A percentile compares a stretch with the other conserved stretches of the same genome.
Conservation (phyloP, 2,329 filamentous ascomycete species). For the Aureobasidium zeae region DNA sequence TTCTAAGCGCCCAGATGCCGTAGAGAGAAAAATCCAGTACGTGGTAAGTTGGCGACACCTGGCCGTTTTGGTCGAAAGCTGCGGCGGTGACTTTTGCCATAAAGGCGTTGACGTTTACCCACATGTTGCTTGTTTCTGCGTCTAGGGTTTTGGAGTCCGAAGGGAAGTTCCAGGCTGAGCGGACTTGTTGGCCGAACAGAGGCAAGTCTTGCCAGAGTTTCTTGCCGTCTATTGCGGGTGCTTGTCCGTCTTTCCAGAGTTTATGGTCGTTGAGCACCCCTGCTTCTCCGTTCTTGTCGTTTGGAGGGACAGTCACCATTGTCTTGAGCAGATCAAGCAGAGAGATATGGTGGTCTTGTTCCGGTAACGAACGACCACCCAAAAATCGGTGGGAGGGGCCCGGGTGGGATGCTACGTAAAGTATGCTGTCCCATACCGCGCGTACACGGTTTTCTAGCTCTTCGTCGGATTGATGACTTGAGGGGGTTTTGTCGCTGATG, state of each 20-base stretch:
- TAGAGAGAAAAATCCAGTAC: constrained; percentile 7
- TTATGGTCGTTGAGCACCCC: not conserved
- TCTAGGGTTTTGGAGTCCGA: constrained; percentile 1
- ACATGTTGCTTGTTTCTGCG: not conserved
- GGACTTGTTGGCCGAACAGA: constrained; percentile 1
- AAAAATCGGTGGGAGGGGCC: too few species aligned
- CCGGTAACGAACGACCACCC: too few species aligned
- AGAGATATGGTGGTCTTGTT: not conserved
- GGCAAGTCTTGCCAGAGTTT: constrained; percentile 2
- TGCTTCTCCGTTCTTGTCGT: not conserved
- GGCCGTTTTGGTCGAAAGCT: not conserved
- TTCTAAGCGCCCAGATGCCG: constrained; percentile 7
- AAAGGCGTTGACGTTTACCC: constrained; percentile 10
- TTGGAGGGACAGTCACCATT: not conserved
- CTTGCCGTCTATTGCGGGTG: not conserved
- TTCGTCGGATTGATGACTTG: too few species aligned
- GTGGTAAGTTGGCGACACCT: not conserved
- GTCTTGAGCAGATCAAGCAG: not conserved
- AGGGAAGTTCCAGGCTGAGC: constrained; percentile 12
- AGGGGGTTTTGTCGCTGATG: too few species aligned
- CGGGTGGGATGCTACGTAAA: not conserved
- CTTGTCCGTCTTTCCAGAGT: too few species aligned
- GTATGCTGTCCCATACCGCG: constrained; percentile 2
- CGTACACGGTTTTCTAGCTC: not conserved
- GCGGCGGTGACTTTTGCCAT: constrained; percentile 5